Evolutionary conservation across 305 asterid genomes (phyloP).

Genomic region (Solanum chacoense): DNA sequence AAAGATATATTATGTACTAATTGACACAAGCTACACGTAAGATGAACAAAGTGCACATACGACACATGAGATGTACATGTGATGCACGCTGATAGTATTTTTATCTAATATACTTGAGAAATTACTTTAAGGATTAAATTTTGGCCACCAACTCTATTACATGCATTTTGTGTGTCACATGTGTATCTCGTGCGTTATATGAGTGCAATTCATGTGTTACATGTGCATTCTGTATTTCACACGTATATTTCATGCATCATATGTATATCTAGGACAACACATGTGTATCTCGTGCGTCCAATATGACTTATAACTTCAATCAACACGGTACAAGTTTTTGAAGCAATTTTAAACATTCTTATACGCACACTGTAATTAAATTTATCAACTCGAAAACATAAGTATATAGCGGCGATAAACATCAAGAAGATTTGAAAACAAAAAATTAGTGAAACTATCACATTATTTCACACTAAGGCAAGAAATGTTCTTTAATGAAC

Average conservation of each 20-base stretch:
- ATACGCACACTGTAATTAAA: not conserved
- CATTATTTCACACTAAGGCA: not conserved
- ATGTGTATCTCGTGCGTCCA: too few species aligned
- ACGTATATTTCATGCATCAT: too few species aligned
- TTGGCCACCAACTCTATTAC: not conserved
- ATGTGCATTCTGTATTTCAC: too few species aligned
- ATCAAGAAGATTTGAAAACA: too few species aligned
- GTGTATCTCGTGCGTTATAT: too few species aligned
- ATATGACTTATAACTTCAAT: too few species aligned
- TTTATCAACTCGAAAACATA: not conserved
- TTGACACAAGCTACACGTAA: not conserved
- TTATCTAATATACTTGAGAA: not conserved
- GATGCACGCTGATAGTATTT: not conserved
- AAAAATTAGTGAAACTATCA: not conserved
- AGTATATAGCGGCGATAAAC: not conserved
- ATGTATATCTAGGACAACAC: not conserved
- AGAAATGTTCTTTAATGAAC: too few species aligned
- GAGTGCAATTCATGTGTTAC: too few species aligned
- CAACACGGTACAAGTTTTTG: not conserved
- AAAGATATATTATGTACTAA: too few species aligned
- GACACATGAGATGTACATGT: not conserved
- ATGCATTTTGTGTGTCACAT: too few species aligned
- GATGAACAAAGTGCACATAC: not conserved
- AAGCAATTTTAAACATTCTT: not conserved
- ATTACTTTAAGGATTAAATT: not conserved